Conservation (phyloP, 352 stramenopile genomes). For the Nothophytophthora sp. region DNA sequence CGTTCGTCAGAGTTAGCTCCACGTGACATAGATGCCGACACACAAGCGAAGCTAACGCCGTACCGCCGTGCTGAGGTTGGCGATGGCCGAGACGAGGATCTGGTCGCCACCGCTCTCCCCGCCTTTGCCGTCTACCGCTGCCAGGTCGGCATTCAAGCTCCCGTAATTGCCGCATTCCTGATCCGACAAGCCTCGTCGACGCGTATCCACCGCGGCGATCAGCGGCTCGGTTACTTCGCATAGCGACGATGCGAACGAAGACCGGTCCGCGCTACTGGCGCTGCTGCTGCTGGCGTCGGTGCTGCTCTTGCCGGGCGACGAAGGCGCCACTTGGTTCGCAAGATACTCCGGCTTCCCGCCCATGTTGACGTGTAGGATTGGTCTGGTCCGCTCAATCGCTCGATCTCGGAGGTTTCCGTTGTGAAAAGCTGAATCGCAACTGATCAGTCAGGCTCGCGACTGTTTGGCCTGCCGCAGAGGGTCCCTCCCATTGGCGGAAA, state of each 20-base stretch:
- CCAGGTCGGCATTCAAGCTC: conserved; percentile 12
- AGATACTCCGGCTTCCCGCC: conserved; percentile 5
- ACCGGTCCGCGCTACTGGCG: neutral
- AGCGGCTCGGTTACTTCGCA: conserved; percentile 24
- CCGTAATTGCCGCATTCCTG: conserved; percentile 14
- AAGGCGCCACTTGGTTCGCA: conserved; percentile 14
- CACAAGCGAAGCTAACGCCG: conserved; percentile 5
- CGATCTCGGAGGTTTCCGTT: no score
- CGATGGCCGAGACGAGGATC: conserved; percentile 70
- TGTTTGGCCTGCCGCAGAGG: no score
- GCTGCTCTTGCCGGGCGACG: conserved; percentile 7
- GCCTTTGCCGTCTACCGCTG: conserved; percentile 1
- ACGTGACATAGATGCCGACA: neutral
- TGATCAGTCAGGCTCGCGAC: no score
- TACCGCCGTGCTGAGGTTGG: conserved; percentile 82
- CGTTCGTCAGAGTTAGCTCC: neutral
- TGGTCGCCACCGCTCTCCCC: conserved; percentile 37
- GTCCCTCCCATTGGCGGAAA: no score
- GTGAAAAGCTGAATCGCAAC: no score
- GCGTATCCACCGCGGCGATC: conserved; percentile 7
- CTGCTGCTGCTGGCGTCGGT: conserved; percentile 15
- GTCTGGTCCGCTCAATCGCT: no score
- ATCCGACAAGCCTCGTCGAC: conserved; percentile 2
- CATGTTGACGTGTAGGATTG: conserved; percentile 13
- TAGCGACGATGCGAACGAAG: neutral